Evolutionary conservation across 2,329 filamentous ascomycete species (phyloP).

Genomic region (Trichoderma aggressivum): DNA sequence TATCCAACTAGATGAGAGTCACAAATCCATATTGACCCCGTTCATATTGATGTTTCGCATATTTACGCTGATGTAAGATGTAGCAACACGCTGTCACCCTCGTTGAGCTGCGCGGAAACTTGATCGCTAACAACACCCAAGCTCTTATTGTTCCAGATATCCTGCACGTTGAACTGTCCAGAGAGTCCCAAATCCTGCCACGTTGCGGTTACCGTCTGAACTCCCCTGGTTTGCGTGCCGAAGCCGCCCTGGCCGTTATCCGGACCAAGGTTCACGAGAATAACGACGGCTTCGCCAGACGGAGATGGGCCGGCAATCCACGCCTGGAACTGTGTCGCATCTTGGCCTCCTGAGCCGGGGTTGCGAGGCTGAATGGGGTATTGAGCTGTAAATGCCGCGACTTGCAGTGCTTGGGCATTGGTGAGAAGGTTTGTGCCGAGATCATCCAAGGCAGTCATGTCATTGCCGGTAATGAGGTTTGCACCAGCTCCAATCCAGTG

Average conservation of each 20-base stretch:
- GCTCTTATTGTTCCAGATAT: conserved; percentile 20
- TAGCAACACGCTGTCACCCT: background rate
- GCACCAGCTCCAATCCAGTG: conserved; percentile 23
- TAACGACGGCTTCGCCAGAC: conserved; percentile 18
- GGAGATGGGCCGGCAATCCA: conserved; percentile 22
- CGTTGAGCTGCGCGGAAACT: conserved; percentile 3
- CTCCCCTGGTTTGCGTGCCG: conserved; percentile 7
- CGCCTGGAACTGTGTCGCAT: conserved; percentile 21
- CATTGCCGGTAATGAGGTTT: conserved; percentile 22
- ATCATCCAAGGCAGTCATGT: conserved; percentile 19
- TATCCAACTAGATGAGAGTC: background rate
- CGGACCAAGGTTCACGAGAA: conserved; percentile 22
- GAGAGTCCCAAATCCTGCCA: conserved; percentile 20
- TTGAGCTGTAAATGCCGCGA: conserved; percentile 21
- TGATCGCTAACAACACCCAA: background rate
- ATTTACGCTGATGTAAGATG: background rate
- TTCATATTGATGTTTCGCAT: background rate
- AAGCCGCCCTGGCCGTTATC: conserved; percentile 23
- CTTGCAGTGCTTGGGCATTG: conserved; percentile 15
- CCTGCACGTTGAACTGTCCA: conserved; percentile 5
- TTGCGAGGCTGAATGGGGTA: conserved; percentile 22
- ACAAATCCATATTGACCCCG: background rate
- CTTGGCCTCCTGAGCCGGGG: conserved; percentile 20
- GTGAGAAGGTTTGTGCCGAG: conserved; percentile 20
- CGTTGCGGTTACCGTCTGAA: conserved; percentile 19